These are phyloP conservation scores for Endogone sp. DNA, from an alignment of 192 early-diverging fungal species.

Conservation along the genomic window DNA sequence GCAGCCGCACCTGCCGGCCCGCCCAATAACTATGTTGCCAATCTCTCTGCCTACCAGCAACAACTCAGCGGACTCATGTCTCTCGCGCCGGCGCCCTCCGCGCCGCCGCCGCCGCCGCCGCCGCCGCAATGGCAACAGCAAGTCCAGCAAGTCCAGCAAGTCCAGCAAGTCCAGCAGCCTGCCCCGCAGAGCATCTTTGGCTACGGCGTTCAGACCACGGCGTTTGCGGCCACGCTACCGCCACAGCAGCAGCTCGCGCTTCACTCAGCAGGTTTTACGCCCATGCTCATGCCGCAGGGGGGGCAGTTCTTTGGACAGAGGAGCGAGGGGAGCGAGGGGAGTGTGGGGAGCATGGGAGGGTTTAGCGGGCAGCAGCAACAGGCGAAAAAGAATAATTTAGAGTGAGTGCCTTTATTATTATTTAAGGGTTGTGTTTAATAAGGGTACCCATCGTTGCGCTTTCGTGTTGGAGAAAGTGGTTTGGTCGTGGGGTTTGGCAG, in stretches of 20 bases:
- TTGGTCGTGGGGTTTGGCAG: no score
- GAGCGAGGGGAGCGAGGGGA: no score
- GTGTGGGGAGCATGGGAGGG: no score
- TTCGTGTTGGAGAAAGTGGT: not conserved
- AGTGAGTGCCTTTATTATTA: not conserved
- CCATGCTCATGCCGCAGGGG: not conserved
- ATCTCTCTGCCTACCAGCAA: slow-evolving; percentile 13
- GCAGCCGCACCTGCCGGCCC: not conserved
- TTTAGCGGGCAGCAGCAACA: not conserved
- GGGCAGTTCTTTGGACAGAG: not conserved
- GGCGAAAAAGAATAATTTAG: not conserved
- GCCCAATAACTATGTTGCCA: not conserved
- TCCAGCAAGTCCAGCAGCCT: not conserved
- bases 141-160: not conserved
- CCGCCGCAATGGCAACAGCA: not conserved
- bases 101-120: no score
- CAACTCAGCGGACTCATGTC: slow-evolving; percentile 18
- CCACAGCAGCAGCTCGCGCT: not conserved
- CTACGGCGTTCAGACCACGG: not conserved
- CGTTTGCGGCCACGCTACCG: not conserved
- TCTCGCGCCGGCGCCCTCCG: slow-evolving; percentile 3
- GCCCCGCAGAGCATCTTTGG: not conserved
- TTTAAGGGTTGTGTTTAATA: no score
- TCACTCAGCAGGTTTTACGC: not conserved
- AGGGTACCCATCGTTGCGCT: no score